These are phyloP conservation scores for Apocynum venetum DNA, from an alignment of 257 asterid genomes.

Conservation along the genomic window DNA sequence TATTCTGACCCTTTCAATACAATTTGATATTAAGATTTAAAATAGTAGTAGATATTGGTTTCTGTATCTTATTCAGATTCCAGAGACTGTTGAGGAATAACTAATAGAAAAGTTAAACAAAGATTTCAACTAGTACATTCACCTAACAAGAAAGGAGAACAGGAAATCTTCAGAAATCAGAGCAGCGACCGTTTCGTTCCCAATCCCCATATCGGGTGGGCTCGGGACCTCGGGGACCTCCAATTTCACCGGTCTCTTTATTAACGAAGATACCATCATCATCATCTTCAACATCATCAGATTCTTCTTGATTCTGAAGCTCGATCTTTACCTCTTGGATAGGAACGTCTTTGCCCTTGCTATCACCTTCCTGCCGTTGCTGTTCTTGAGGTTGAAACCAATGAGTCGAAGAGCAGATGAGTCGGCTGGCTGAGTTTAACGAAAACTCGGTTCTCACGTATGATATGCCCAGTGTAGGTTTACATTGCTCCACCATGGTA, in stretches of 20 bases:
- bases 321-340: conserved; percentile 25
- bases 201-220: conserved; percentile 93
- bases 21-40: background rate
- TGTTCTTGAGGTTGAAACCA: conserved; percentile 30
- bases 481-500: conserved; percentile 31
- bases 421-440: conserved; percentile 28
- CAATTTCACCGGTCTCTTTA: conserved; percentile 58
- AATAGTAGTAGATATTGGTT: background rate
- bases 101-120: background rate
- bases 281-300: conserved; percentile 22
- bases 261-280: conserved; percentile 30
- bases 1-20: background rate
- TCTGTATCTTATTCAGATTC: background rate
- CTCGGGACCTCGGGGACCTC: conserved; percentile 90
- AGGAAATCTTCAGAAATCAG: conserved; percentile 54
- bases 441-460: conserved; percentile 7
- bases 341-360: conserved; percentile 4
- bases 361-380: conserved; percentile 19
- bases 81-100: background rate
- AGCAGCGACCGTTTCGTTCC: conserved; percentile 89
- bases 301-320: conserved; percentile 12
- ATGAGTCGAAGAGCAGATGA: conserved; percentile 47
- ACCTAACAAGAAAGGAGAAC: background rate
- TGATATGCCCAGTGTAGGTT: conserved; percentile 10
- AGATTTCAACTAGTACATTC: background rate